These are phyloP conservation scores for Podaxis sp. DNA, from an alignment of 768 basidiomycete genomes.

Conservation along the genomic window DNA sequence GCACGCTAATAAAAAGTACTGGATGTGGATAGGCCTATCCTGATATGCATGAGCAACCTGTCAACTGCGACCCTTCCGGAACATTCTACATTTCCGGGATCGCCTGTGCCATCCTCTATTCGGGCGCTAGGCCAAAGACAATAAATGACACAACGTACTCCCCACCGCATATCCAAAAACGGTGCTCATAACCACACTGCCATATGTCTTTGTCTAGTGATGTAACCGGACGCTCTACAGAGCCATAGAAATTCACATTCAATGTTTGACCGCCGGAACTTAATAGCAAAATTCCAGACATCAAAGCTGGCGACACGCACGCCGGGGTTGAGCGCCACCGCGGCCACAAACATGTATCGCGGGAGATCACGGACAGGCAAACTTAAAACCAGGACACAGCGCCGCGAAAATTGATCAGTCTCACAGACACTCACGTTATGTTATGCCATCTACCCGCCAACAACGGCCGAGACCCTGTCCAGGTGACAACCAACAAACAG, in stretches of 20 bases:
- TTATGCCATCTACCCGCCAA: not conserved
- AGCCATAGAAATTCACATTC: not conserved
- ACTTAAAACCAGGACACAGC: not conserved
- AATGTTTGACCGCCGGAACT: not conserved
- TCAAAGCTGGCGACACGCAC: not conserved
- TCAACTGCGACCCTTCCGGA: constrained; percentile 5
- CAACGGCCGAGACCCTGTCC: not conserved
- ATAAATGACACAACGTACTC: not conserved
- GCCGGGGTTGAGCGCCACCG: not conserved
- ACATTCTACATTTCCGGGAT: constrained; percentile 5
- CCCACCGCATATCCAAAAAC: not conserved
- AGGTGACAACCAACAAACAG: not conserved
- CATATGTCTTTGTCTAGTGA: not conserved
- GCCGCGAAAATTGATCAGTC: not conserved
- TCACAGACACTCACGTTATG: not conserved
- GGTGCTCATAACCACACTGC: not conserved
- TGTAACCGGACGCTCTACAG: not conserved
- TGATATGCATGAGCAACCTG: not conserved
- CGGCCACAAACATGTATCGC: constrained; percentile 2
- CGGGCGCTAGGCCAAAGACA: not conserved
- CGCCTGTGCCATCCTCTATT: not conserved
- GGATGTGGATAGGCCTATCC: not conserved
- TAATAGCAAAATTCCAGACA: not conserved
- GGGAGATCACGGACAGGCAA: not conserved
- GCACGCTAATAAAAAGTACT: not conserved